These are phyloP conservation scores for Pterulicium gracile DNA, from an alignment of 1,284 basidiomycete genomes.

Conservation along the genomic window DNA sequence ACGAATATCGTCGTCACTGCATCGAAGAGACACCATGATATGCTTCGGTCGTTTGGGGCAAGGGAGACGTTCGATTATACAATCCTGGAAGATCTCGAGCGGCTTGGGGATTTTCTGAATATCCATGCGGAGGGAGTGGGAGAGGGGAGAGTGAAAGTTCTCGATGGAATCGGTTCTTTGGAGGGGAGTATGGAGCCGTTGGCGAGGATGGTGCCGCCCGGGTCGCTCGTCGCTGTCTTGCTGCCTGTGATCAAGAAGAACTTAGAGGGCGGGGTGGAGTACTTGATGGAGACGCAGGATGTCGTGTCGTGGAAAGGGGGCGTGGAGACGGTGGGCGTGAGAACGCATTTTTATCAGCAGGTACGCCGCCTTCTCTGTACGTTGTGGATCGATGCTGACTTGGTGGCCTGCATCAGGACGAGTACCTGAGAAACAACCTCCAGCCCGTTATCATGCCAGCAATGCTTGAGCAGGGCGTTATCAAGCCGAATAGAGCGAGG, in stretches of 20 bases:
- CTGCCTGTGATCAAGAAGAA: background rate
- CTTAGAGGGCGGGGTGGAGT: background rate
- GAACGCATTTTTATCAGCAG: slow-evolving; percentile 3
- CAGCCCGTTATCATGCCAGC: no score
- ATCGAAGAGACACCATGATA: background rate
- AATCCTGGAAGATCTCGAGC: background rate
- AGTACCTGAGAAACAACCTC: no score
- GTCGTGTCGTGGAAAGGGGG: background rate
- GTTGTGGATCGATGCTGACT: no score
- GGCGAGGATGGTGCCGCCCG: background rate
- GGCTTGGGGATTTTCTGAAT: no score
- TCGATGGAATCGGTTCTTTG: background rate
- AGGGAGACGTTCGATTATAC: slow-evolving; percentile 1
- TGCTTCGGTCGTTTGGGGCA: background rate
- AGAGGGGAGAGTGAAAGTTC: background rate
- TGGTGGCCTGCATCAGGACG: no score
- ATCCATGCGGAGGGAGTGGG: no score
- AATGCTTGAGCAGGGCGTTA: no score
- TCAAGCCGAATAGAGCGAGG: no score
- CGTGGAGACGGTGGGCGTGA: background rate
- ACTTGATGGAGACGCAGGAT: background rate
- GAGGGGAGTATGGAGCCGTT: background rate
- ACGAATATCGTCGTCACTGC: background rate
- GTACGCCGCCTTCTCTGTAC: no score
- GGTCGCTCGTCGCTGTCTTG: background rate